These are phyloP conservation scores for Megacollybia marginata DNA, from an alignment of 768 basidiomycete species.

Conservation along the genomic window DNA sequence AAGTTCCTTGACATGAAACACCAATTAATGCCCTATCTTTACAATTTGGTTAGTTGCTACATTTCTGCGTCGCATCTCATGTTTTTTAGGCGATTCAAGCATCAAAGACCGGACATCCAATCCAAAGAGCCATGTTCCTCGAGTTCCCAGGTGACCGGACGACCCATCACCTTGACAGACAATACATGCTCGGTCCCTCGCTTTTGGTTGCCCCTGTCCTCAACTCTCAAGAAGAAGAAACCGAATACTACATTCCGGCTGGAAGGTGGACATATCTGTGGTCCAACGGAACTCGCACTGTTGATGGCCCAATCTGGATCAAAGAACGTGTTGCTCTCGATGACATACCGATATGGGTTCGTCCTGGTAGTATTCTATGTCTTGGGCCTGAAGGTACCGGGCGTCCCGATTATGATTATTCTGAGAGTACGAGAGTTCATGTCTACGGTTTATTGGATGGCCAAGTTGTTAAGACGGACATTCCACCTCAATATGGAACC, in stretches of 20 bases:
- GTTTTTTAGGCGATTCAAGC: slow-evolving; percentile 43
- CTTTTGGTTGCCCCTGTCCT: slow-evolving; percentile 60
- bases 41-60: slow-evolving; percentile 34
- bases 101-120: slow-evolving; percentile 42
- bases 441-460: slow-evolving; percentile 48
- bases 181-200: slow-evolving; percentile 35
- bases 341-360: slow-evolving; percentile 61
- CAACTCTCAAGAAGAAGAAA: slow-evolving; percentile 43
- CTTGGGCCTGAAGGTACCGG: slow-evolving; percentile 46
- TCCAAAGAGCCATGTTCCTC: slow-evolving; percentile 61
- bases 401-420: slow-evolving; percentile 58
- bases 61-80: neutral
- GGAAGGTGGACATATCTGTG: slow-evolving; percentile 59
- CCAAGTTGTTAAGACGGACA: slow-evolving; percentile 24
- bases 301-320: slow-evolving; percentile 57
- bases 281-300: slow-evolving; percentile 40
- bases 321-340: slow-evolving; percentile 55
- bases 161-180: slow-evolving; percentile 52
- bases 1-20: slow-evolving; percentile 58
- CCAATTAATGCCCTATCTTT: slow-evolving; percentile 70
- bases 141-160: slow-evolving; percentile 55
- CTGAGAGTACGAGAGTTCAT: slow-evolving; percentile 38
- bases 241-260: slow-evolving; percentile 53
- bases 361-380: slow-evolving; percentile 47
- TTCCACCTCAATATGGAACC: slow-evolving; percentile 35